Evolutionary conservation across 805 yeast species (phyloP).

Genomic region (Wickerhamiella allomyrinae): DNA sequence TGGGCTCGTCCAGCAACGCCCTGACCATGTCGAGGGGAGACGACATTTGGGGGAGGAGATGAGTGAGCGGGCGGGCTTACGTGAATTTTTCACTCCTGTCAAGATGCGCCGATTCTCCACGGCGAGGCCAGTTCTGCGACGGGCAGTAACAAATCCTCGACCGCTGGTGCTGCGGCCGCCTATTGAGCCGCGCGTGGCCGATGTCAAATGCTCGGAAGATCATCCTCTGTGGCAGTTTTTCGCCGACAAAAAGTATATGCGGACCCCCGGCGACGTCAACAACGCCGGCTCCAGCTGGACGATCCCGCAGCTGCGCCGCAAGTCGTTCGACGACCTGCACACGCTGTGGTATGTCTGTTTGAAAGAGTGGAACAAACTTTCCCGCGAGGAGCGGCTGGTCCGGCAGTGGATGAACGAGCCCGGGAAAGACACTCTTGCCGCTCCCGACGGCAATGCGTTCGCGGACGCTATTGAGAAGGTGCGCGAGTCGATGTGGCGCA

Average conservation of each 20-base stretch:
- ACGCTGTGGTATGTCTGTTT: slow-evolving; percentile 78
- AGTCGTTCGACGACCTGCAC: slow-evolving; percentile 84
- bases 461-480: slow-evolving; percentile 30
- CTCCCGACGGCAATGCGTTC: slow-evolving; percentile 15
- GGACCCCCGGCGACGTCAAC: slow-evolving; percentile 37
- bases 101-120: slow-evolving; percentile 8
- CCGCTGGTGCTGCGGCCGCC: slow-evolving; percentile 58
- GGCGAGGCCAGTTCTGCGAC: slow-evolving; percentile 24
- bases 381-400: slow-evolving; percentile 57
- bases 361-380: slow-evolving; percentile 66
- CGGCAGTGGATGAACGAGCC: slow-evolving; percentile 23
- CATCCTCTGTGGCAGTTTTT: slow-evolving; percentile 97
- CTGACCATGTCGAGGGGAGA: slow-evolving; percentile 90
- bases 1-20: slow-evolving; percentile 71
- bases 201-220: slow-evolving; percentile 58
- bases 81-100: neutral
- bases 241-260: slow-evolving; percentile 42
- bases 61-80: neutral
- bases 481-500: slow-evolving; percentile 56
- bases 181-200: slow-evolving; percentile 65
- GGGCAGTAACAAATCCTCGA: slow-evolving; percentile 28
- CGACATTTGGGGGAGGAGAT: slow-evolving; percentile 19
- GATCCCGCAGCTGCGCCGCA: slow-evolving; percentile 75
- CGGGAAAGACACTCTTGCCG: slow-evolving; percentile 12
- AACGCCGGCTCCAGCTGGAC: slow-evolving; percentile 60